Base-by-base conservation (phyloP, 2,329 filamentous ascomycete species). In the Aspergillus flavus region DNA sequence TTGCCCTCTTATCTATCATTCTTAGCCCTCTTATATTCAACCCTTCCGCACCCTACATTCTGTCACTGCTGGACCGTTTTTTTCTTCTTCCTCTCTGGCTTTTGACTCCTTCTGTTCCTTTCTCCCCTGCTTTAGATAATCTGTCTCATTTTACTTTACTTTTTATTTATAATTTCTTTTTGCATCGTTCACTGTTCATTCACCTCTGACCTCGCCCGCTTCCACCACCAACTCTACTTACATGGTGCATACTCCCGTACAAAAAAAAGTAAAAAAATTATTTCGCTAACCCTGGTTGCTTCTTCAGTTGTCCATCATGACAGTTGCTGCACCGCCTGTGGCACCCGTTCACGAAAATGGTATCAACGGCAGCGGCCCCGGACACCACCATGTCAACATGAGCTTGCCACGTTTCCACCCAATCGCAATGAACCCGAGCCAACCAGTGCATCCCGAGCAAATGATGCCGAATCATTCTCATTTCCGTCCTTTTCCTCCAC, bases 401-500 rank as follows among this genome's bases (percentile, higher is more conserved):
- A 70, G 68, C 62, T 69, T 78, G 14, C 75, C 76, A 52, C 76
- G 77, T 50, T 79, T 78, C 55, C 76, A 79, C 59, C 76, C 77
- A 57, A 79, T 79, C 68, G 76, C 77, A 59, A 78, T 79, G 71
- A 79, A 79, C 57, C 76, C 77, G 12, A 75, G 74, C 57, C 73
- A 72, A 32, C 66, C 71, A 59, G 71, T 73, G 58, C 73, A 75
- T 21, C 74, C 74, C 43, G 73, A 77, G 9, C 69, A 75, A 56
- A 71, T 73, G 64, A 69, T 76, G 55, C 72, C 75, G 45, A 72
- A 69, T 59, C 74, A 73, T 60, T 75, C 72, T 64, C 70, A 71
- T 58, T 77, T 71, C 55, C 73, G 73, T 62, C 72, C 67, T 50
- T 78, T 69, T 62, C 71, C 68, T 39, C 73, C 72, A 45, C 73